Percentiles rank a stretch among this genome's conserved stretches.
These are phyloP conservation scores for Termitomyces sp. DNA, from an alignment of 768 basidiomycete genomes.

Conservation along the genomic window DNA sequence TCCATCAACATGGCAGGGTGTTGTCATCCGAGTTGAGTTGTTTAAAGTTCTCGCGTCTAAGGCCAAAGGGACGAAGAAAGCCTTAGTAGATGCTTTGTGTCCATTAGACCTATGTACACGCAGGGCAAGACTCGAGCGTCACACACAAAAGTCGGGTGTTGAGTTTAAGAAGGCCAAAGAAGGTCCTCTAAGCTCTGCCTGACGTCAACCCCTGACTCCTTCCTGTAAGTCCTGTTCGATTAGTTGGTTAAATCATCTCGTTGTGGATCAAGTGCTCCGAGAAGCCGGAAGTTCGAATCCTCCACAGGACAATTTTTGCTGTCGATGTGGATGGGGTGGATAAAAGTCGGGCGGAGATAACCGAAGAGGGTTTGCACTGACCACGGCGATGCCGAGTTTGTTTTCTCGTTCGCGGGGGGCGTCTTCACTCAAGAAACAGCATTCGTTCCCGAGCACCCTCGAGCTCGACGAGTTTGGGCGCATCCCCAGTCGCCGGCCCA, in stretches of 20 bases:
- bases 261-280: slow-evolving; percentile 4
- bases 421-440: slow-evolving; percentile 46
- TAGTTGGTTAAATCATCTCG: slow-evolving; percentile 12
- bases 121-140: no score
- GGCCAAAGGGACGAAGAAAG: no score
- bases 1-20: no score
- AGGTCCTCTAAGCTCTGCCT: no score
- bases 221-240: slow-evolving; percentile 12
- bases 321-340: no score
- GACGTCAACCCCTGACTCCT: no score
- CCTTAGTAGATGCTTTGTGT: no score
- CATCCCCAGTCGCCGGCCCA: slow-evolving; percentile 32
- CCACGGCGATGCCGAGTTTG: slow-evolving; percentile 61
- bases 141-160: no score
- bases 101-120: no score
- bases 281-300: slow-evolving; percentile 13
- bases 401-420: slow-evolving; percentile 66
- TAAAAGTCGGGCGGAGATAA: slow-evolving; percentile 7
- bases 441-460: slow-evolving; percentile 10
- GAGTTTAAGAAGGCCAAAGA: no score
- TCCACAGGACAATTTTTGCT: slow-evolving; percentile 6
- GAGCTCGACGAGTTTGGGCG: slow-evolving; percentile 63
- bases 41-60: no score
- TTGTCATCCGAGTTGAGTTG: no score
- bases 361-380: slow-evolving; percentile 16